Conservation (phyloP, 2,329 filamentous ascomycete genomes). For the Geosmithia flava region DNA sequence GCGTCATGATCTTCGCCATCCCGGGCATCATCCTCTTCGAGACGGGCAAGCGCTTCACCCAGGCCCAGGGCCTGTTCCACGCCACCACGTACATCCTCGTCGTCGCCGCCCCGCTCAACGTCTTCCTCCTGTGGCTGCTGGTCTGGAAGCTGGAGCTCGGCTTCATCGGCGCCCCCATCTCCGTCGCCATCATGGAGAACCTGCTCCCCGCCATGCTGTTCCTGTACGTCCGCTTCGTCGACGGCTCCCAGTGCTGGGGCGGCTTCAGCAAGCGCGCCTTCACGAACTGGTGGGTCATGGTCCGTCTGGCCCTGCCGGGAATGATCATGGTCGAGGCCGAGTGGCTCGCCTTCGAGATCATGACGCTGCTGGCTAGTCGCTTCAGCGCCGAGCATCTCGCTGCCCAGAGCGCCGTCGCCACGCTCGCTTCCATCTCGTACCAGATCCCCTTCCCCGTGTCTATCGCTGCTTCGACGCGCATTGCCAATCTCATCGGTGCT, state of each 20-base stretch:
- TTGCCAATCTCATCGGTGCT: constrained; percentile 87
- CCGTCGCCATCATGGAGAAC: constrained; percentile 66
- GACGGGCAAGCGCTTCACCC: constrained; percentile 66
- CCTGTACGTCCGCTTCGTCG: constrained; percentile 62
- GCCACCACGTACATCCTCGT: constrained; percentile 68
- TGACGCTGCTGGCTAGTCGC: constrained; percentile 72
- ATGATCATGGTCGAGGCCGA: constrained; percentile 92
- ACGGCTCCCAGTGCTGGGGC: constrained; percentile 71
- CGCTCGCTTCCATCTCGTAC: constrained; percentile 68
- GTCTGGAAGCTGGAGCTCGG: constrained; percentile 60
- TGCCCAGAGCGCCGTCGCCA: constrained; percentile 76
- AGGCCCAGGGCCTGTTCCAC: constrained; percentile 71
- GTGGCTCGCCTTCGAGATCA: constrained; percentile 83
- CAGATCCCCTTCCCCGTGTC: constrained; percentile 87
- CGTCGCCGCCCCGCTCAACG: constrained; percentile 65
- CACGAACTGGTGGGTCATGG: constrained; percentile 69
- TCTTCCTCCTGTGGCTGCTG: constrained; percentile 65
- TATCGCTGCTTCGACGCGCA: constrained; percentile 76
- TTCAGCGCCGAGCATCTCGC: constrained; percentile 72
- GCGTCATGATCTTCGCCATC: constrained; percentile 58
- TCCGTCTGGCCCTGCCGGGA: constrained; percentile 75
- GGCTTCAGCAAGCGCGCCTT: constrained; percentile 62
- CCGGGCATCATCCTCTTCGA: constrained; percentile 71
- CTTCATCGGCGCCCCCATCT: constrained; percentile 72
- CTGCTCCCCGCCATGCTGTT: constrained; percentile 67